Conservation (phyloP, 2,329 filamentous ascomycete species). For the Coniochaeta pulveracea region DNA sequence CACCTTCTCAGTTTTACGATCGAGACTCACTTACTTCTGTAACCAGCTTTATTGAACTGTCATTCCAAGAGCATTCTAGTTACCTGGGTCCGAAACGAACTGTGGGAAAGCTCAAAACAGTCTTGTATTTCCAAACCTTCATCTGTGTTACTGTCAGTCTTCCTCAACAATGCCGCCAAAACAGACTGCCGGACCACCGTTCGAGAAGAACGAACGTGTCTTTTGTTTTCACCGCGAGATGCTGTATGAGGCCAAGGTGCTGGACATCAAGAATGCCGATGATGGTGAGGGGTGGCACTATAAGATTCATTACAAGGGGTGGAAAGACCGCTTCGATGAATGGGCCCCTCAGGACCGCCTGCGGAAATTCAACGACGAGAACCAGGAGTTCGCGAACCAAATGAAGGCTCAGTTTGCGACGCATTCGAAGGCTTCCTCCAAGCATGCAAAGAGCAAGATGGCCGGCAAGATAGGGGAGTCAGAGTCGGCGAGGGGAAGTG, state of each 20-base stretch:
- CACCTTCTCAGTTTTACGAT: neutral
- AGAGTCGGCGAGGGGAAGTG: conserved; percentile 60
- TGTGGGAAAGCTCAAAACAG: no score
- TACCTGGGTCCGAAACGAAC: no score
- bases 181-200: conserved; percentile 31
- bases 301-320: conserved; percentile 96
- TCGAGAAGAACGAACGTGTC: conserved; percentile 78
- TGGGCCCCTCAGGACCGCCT: conserved; percentile 93
- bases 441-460: conserved; percentile 41
- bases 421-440: conserved; percentile 27
- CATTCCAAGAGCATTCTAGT: no score
- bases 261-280: conserved; percentile 63
- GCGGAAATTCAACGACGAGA: conserved; percentile 89
- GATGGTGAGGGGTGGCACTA: conserved; percentile 68
- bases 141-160: neutral
- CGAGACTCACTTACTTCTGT: neutral
- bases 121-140: neutral
- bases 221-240: conserved; percentile 96
- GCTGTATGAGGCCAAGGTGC: conserved; percentile 93
- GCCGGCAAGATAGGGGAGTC: conserved; percentile 38
- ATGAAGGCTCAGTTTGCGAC: no score
- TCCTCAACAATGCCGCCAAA: conserved; percentile 23
- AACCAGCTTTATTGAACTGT: neutral
- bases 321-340: conserved; percentile 99
- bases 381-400: conserved; percentile 74